Conservation (phyloP, 768 basidiomycete species). For the Pulveroboletus sp. region DNA sequence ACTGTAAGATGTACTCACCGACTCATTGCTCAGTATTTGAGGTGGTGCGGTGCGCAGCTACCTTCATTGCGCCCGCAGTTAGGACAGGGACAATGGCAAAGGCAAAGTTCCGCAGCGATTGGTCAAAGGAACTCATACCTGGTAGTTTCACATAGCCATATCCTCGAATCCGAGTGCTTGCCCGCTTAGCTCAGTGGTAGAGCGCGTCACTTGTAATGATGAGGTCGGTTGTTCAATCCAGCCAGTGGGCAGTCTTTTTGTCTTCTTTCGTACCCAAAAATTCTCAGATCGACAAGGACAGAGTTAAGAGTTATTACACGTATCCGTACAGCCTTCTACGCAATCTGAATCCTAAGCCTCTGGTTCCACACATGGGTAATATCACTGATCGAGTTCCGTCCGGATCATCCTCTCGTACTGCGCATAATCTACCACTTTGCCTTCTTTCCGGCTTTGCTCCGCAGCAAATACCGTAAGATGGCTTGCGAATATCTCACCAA, state of each 20-base stretch:
- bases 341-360: no score
- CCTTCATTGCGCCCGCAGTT: conserved; percentile 1
- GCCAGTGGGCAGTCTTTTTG: conserved; percentile 35
- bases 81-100: not conserved
- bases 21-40: not conserved
- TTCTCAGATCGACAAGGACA: not conserved
- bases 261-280: not conserved
- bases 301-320: not conserved
- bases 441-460: conserved; percentile 70
- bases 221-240: conserved; percentile 47
- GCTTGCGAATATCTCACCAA: conserved; percentile 68
- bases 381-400: conserved; percentile 21
- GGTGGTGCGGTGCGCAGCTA: not conserved
- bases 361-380: no score
- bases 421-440: conserved; percentile 64
- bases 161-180: not conserved
- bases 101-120: no score
- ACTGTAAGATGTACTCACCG: no score
- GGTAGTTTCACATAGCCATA: not conserved
- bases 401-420: conserved; percentile 60
- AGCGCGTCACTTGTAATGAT: conserved; percentile 46
- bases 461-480: conserved; percentile 89
- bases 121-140: no score
- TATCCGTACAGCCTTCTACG: not conserved
- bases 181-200: conserved; percentile 46